Conservation (phyloP, 1,284 basidiomycete species). For the Pulveroboletus sp. region DNA sequence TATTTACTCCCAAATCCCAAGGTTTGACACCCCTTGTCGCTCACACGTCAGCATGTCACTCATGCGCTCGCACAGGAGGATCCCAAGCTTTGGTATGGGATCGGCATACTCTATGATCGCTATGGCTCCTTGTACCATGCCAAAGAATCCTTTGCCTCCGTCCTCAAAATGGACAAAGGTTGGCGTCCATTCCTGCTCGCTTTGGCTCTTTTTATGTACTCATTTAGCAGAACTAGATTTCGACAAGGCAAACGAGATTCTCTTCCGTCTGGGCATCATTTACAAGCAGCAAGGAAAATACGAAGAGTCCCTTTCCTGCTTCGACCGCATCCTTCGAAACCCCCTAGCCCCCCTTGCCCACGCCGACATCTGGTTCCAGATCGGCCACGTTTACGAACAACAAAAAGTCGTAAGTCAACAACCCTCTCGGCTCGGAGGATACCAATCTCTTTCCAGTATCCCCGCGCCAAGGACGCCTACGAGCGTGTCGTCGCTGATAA, state of each 20-base stretch:
- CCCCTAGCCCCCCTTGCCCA: constrained; percentile 93
- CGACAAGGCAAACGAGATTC: constrained; percentile 98
- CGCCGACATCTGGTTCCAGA: constrained; percentile 99
- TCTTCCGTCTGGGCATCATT: constrained; percentile 97
- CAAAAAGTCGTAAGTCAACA: constrained; percentile 79
- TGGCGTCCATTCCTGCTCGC: constrained; percentile 18
- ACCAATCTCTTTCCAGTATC: constrained; percentile 53
- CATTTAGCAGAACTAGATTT: constrained; percentile 69
- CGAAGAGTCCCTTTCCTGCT: constrained; percentile 81
- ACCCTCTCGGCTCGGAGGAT: not conserved
- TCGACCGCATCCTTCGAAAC: constrained; percentile 96
- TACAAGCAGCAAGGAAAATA: constrained; percentile 99
- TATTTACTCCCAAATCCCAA: constrained; percentile 96
- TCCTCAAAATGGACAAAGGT: constrained; percentile 96
- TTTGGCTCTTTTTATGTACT: constrained; percentile 26
- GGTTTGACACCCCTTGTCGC: constrained; percentile 36
- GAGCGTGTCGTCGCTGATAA: constrained; percentile 95
- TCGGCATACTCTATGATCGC: constrained; percentile 97
- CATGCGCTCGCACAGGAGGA: constrained; percentile 59
- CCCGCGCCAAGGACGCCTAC: constrained; percentile 91
- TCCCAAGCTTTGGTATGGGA: constrained; percentile 99
- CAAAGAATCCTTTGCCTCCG: constrained; percentile 96
- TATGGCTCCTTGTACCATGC: constrained; percentile 98
- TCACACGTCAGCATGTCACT: constrained; percentile 16
- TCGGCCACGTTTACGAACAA: constrained; percentile 97